Conservation (phyloP, 2,329 filamentous ascomycete species). For the Aspergillus clavatus region DNA sequence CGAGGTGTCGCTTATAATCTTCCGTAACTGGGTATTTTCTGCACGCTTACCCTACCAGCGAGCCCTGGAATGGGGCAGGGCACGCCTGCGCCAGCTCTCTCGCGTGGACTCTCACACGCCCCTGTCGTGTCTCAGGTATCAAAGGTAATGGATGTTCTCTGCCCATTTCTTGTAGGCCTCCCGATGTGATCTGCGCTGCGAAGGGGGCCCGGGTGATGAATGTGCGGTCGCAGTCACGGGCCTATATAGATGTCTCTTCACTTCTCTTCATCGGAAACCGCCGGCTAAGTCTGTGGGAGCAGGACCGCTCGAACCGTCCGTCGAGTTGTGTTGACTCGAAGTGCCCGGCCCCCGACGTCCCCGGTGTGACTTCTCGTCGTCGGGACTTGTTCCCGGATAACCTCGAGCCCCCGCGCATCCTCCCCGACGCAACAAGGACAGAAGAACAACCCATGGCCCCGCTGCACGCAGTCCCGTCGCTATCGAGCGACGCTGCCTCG, state of each 20-base stretch:
- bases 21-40: not conserved
- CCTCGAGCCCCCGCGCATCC: not conserved
- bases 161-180: not conserved
- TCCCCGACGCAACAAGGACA: not conserved
- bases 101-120: not conserved
- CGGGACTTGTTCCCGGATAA: not conserved
- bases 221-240: constrained; percentile 7
- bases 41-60: not conserved
- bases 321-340: constrained; percentile 14
- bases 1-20: not conserved
- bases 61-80: not conserved
- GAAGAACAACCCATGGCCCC: constrained; percentile 11
- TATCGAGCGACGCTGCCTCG: constrained; percentile 27
- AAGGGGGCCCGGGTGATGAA: constrained; percentile 2
- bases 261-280: constrained; percentile 14
- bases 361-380: constrained; percentile 2
- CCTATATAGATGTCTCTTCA: constrained; percentile 7
- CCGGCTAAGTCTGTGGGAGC: constrained; percentile 21
- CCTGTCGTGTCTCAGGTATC: not conserved
- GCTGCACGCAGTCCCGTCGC: constrained; percentile 25
- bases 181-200: not conserved
- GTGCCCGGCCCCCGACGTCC: constrained; percentile 4
- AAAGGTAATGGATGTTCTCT: not conserved
- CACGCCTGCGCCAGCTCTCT: not conserved
- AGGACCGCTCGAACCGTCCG: constrained; percentile 14